A percentile compares a stretch with the other conserved stretches of the same genome.
These are phyloP conservation scores for Talaromyces atroroseus DNA, from an alignment of 2,329 filamentous ascomycete genomes.

Conservation along the genomic window DNA sequence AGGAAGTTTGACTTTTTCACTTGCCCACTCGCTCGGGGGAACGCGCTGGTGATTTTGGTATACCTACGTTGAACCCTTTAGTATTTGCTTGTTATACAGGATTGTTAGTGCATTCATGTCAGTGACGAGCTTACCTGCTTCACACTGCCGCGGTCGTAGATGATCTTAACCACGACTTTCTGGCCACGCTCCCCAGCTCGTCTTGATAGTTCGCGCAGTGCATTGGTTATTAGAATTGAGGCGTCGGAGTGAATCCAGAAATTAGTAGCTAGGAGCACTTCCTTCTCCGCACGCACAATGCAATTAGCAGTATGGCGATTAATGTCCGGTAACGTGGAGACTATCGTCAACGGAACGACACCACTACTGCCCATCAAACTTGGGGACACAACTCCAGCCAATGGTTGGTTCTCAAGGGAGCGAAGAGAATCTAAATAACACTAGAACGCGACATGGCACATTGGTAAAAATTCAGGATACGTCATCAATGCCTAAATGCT, in stretches of 20 bases:
- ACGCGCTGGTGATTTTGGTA: constrained; percentile 62
- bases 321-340: constrained; percentile 65
- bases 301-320: constrained; percentile 70
- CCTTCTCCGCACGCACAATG: constrained; percentile 65
- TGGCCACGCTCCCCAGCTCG: constrained; percentile 55
- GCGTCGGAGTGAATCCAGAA: constrained; percentile 69
- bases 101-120: not conserved
- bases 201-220: constrained; percentile 62
- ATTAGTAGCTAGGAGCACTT: constrained; percentile 70
- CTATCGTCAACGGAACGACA: constrained; percentile 61
- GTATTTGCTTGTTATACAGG: not conserved
- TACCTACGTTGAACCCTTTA: constrained; percentile 28
- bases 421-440: constrained; percentile 61
- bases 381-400: constrained; percentile 51
- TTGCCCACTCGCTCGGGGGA: constrained; percentile 52
- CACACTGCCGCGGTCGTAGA: constrained; percentile 66
- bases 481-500: not conserved
- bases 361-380: constrained; percentile 58
- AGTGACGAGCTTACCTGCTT: constrained; percentile 46
- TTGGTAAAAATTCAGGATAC: not conserved
- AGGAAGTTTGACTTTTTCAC: constrained; percentile 57
- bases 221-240: constrained; percentile 61
- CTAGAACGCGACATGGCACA: constrained; percentile 24
- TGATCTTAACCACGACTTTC: constrained; percentile 63
- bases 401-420: constrained; percentile 32